Conservation (phyloP, 1,284 basidiomycete species). For the Moniliophthora roreri region DNA sequence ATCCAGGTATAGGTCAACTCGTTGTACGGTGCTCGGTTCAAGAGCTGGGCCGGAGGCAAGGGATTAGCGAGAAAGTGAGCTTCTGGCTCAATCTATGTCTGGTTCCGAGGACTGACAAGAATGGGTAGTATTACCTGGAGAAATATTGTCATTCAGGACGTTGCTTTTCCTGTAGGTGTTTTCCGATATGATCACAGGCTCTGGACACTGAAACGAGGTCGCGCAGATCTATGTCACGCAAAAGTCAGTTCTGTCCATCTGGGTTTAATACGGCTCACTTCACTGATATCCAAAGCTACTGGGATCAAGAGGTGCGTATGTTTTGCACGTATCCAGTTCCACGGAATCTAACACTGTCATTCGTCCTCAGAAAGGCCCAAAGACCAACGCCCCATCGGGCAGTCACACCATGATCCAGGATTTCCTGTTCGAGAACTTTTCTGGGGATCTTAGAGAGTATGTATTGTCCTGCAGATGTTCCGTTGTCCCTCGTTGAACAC, state of each 20-base stretch:
- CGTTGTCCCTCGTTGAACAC: too few species aligned
- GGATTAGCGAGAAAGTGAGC: conserved; percentile 55
- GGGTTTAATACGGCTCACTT: too few species aligned
- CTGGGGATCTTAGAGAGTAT: conserved; percentile 53
- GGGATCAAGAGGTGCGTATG: conserved; percentile 50
- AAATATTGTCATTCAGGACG: conserved; percentile 52
- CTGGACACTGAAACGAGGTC: background rate
- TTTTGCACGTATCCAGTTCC: background rate
- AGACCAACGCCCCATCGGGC: conserved; percentile 38
- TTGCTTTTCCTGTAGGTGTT: conserved; percentile 50
- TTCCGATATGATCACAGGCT: conserved; percentile 4
- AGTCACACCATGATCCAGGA: conserved; percentile 59
- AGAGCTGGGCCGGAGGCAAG: conserved; percentile 66
- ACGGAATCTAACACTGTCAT: background rate
- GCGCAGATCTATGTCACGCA: conserved; percentile 61
- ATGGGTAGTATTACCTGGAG: conserved; percentile 54
- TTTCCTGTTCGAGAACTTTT: conserved; percentile 55
- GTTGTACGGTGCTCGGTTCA: conserved; percentile 62
- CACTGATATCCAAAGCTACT: conserved; percentile 42
- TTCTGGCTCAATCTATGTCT: background rate
- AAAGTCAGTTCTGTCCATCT: conserved; percentile 40
- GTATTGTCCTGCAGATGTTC: too few species aligned
- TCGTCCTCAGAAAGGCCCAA: conserved; percentile 36
- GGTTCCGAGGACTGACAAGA: background rate
- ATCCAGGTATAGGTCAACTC: too few species aligned